Base-by-base conservation (phyloP, 768 basidiomycete species). In the Peribolospora kevripleyi region DNA sequence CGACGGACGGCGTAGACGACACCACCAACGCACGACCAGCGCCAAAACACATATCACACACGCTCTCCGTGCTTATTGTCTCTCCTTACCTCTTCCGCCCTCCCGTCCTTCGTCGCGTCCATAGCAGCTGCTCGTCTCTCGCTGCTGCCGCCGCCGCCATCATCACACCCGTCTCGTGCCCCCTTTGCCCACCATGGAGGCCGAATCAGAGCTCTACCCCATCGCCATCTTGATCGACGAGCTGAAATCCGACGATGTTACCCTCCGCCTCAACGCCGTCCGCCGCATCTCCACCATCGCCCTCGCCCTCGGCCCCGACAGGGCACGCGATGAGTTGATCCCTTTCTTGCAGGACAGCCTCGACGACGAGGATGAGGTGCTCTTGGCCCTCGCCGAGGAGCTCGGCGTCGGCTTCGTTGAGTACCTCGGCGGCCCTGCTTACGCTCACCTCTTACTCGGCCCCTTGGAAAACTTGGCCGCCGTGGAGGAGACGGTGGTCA, bases 281-380 rank as follows among this genome's bases (percentile, higher is more conserved):
- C 87, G 88, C 69, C 84, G 90, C 69, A 77, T 98, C 64, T 87
- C 88, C 52, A 98, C 93, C 50, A 98, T 98, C 70, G 91, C 91
- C 5, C 76, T 98, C 59, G 93, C 93, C 13, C 75, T 98, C 52
- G 91, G 93, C 5, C 79, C 87, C 47, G 83, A 90, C 73, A 84
- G 93, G 62, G 84, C 90, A 37, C 78, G 91, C 59, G 83, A 87
- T 54, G 93, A 98, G 67, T 77, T 98, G 61, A 77, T 98, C 59
- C 85, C 88, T 1, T 98, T 98, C 72, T 77, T 98, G 54, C 86
- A 88, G 70, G 91, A 98, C 65, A 90, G 87, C n/a, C 80, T 98
- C 61, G 93, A 98, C 68, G 93, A 98, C 64, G 93, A 98, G 69
- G 93, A 98, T 68, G 93, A 98, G 65, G 90, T 98, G 40, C 73